Base-by-base conservation (phyloP, 768 basidiomycete genomes). In the Clavulina sp. region DNA sequence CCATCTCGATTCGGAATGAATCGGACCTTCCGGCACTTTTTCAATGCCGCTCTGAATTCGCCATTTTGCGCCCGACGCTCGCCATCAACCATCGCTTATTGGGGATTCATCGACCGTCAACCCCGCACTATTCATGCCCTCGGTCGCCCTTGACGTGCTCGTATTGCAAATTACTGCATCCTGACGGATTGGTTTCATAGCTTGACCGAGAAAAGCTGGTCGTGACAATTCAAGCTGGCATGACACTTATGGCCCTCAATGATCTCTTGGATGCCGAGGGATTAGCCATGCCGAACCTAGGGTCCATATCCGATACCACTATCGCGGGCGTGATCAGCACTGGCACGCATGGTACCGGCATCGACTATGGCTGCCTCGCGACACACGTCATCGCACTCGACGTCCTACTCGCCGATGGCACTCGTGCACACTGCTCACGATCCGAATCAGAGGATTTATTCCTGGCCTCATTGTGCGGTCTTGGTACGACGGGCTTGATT, bases 301-400 rank as follows among this genome's bases (percentile, higher is more conserved):
- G 95, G 32, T 92, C 89, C 28, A 96, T 99, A 60, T 93, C 89
- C 32, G 91, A 95, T 63, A 93, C 96, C 64, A 87, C 89, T 2
- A 73, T 99, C 57, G 92, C 77, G 26, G 95, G 95, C 41, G 77
- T 91, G 59, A 72, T 97, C 60, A 80, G 88, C 13, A 99, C 95
- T 55, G 88, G 88, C 5, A 92, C 92, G 0, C 95, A 99, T 70
- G 95, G 92, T 49, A 80, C 86, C 9, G 93, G 95, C 38, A 70
- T 83, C 53, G 61, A 66, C 41, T 92, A 75, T 66, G 77, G 77
- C 50, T 84, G 87, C 56, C 75, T 96, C 56, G 87, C 88, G 7
- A 80, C 80, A 19, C 75, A 81, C 57, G 87, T 89, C 50, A 70
- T 75, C 58, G 77, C 81, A 3, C 67, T 96, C 56, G 76, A 77